These are phyloP conservation scores for Cucumis melo DNA, from an alignment of 306 rosid genomes.

Conservation along the genomic window DNA sequence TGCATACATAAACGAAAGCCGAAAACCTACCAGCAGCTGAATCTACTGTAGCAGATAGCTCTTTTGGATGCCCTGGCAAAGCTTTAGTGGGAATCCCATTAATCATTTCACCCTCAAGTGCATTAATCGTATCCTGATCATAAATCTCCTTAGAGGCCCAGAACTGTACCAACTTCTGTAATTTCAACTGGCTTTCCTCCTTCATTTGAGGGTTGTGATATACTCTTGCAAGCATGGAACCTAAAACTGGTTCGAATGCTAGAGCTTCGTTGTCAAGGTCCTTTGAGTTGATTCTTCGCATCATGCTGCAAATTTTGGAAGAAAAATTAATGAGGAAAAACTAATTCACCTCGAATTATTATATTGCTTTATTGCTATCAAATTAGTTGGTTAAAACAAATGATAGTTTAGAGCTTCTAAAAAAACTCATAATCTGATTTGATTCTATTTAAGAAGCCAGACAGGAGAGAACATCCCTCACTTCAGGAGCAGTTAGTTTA, in stretches of 20 bases:
- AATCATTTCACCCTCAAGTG: conserved; percentile 65
- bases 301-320: conserved; percentile 32
- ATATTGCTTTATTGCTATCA: not conserved
- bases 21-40: conserved; percentile 38
- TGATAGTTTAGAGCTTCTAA: not conserved
- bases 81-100: conserved; percentile 51
- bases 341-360: not conserved
- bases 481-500: not conserved
- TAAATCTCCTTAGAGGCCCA: conserved; percentile 79
- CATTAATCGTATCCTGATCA: conserved; percentile 62
- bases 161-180: conserved; percentile 84
- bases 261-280: conserved; percentile 80
- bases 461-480: not conserved
- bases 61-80: conserved; percentile 48
- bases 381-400: not conserved
- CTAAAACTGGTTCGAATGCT: conserved; percentile 75
- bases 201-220: conserved; percentile 84
- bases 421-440: not conserved
- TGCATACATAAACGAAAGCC: not conserved
- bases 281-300: conserved; percentile 33
- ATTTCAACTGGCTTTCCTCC: conserved; percentile 69
- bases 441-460: not conserved
- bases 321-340: not conserved
- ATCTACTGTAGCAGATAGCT: conserved; percentile 42
- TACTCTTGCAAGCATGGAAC: conserved; percentile 88